A percentile compares a stretch with the other conserved stretches of the same genome.
These are phyloP conservation scores for Delitschia confertaspora DNA, from an alignment of 495 filamentous ascomycete genomes.

Conservation along the genomic window DNA sequence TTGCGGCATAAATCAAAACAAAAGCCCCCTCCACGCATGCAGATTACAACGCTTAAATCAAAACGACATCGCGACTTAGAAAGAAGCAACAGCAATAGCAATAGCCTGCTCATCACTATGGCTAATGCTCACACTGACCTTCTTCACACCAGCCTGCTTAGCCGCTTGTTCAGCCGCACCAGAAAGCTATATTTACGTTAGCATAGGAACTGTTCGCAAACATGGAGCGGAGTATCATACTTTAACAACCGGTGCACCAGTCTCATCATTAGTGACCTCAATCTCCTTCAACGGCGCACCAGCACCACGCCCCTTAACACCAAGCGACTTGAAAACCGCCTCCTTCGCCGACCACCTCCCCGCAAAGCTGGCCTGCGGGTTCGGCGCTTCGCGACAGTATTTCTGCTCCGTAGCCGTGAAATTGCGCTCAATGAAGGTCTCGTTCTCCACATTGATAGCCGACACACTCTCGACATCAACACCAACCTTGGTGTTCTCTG, in stretches of 20 bases:
- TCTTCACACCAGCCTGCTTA: slow-evolving; percentile 73
- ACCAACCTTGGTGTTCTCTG: slow-evolving; percentile 72
- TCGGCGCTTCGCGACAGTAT: slow-evolving; percentile 73
- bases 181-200: slow-evolving; percentile 52
- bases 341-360: slow-evolving; percentile 97
- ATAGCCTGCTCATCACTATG: slow-evolving; percentile 88
- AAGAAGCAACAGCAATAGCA: slow-evolving; percentile 78
- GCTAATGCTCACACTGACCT: slow-evolving; percentile 83
- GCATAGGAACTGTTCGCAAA: slow-evolving; percentile 1
- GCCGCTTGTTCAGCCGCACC: slow-evolving; percentile 76
- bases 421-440: slow-evolving; percentile 90
- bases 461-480: slow-evolving; percentile 84
- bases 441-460: slow-evolving; percentile 81
- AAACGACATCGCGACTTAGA: no score
- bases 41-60: no score
- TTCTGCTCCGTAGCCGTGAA: slow-evolving; percentile 75
- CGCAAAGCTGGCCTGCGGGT: slow-evolving; percentile 75
- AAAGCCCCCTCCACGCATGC: no score
- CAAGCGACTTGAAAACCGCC: slow-evolving; percentile 96
- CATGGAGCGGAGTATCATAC: no score
- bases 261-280: slow-evolving; percentile 73
- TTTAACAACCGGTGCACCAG: slow-evolving; percentile 71
- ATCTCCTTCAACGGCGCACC: slow-evolving; percentile 90
- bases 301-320: slow-evolving; percentile 75
- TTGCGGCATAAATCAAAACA: no score